Evolutionary conservation across 169 alveolate genomes (phyloP), one percentile per base, ranked within the genome.

Genomic region (Plasmodium blacklocki): DNA sequence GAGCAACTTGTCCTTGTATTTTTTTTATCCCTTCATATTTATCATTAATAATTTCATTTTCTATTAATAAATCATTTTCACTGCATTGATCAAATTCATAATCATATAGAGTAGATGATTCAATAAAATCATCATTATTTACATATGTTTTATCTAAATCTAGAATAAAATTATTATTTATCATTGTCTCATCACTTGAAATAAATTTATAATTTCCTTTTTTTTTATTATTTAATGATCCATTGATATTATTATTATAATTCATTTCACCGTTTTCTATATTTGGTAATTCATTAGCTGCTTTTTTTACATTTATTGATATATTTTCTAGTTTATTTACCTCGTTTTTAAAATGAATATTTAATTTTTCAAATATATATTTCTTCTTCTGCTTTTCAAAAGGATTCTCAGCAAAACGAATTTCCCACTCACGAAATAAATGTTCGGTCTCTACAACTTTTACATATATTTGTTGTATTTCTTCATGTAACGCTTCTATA

Each of bases 401-500:
- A 7, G 91, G 91, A 49, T 83, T 70, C 21, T 59, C 91, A 43
- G 91, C 80, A 83, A 83, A 83, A 43, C 71, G 68, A 15, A 83
- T 70, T 68, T 83, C 91, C 91, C 91, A 83, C 3, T 83, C 91
- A 19, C 86, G 73, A 63, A 83, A 83, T 59, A 83, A 83, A 70
- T 58, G 68, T 83, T 83, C 91, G 19, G 91, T 83, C 21, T 83
- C 91, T 26, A 83, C 59, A 19, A 83, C 91, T 49, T 83, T 83
- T 15, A 83, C 91, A 83, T 83, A 83, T 68, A 83, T 83, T 83
- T 83, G 91, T 68, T 83, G 91, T 68, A 83, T 68, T 32, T 83
- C 91, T 83, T 70, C 91, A 68, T 83, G 91, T 73, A 83, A 83
- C 26, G 91, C 80, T 68, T 83, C 91, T 32, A 83, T 83, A 43